These are phyloP conservation scores for Sporisorium exsertum DNA, from an alignment of 1,284 basidiomycete species.

Conservation along the genomic window DNA sequence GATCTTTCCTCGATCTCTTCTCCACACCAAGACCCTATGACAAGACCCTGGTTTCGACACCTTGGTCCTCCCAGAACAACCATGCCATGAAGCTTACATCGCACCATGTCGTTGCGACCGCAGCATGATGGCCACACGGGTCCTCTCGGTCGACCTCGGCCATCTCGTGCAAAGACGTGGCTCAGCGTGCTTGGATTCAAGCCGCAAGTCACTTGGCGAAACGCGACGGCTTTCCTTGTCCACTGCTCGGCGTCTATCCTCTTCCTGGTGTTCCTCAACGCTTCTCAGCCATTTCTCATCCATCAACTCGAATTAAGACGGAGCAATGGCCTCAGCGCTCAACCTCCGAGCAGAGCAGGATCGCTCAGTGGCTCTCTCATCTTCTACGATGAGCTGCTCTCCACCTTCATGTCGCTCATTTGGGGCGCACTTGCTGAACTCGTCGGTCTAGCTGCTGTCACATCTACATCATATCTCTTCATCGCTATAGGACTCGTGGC, in stretches of 20 bases:
- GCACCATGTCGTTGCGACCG: constrained; percentile 5
- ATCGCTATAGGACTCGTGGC: constrained; percentile 40
- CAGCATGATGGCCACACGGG: background rate
- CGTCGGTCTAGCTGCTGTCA: constrained; percentile 40
- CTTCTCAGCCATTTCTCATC: constrained; percentile 57
- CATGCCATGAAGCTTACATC: background rate
- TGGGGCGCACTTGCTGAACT: constrained; percentile 57
- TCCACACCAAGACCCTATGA: background rate
- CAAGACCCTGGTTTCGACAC: background rate
- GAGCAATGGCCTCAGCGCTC: background rate
- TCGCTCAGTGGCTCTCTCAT: constrained; percentile 57
- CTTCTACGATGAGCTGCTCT: constrained; percentile 59
- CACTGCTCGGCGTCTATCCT: constrained; percentile 55
- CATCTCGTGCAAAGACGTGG: constrained; percentile 1
- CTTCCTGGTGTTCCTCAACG: constrained; percentile 59
- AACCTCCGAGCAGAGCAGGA: constrained; percentile 33
- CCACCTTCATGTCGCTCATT: constrained; percentile 44
- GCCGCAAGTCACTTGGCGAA: constrained; percentile 36
- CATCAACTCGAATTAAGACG: constrained; percentile 42
- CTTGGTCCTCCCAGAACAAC: background rate
- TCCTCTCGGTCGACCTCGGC: background rate
- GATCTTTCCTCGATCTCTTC: background rate
- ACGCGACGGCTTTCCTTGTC: constrained; percentile 44
- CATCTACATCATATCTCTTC: constrained; percentile 45
- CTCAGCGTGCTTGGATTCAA: constrained; percentile 40